A percentile compares a stretch with the other conserved stretches of the same genome.
Conservation (phyloP, 2,329 filamentous ascomycete genomes). For the Colletotrichum phormii region DNA sequence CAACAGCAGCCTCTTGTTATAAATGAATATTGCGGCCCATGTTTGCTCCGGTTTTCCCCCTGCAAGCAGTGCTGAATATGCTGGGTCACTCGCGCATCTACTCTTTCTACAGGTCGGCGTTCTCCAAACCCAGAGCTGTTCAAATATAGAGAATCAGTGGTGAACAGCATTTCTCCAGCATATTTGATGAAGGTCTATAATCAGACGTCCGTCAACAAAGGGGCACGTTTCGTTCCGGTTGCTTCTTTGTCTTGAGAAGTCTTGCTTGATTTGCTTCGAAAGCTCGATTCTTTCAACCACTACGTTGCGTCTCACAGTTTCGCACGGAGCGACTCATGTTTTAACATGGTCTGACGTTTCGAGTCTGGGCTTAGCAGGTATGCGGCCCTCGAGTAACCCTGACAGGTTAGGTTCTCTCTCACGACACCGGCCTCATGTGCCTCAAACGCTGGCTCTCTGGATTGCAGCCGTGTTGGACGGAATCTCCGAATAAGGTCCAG, state of each 20-base stretch:
- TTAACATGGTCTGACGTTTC: too few relatives aligned
- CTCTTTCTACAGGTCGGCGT: neutral
- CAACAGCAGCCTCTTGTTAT: neutral
- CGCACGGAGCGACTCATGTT: neutral
- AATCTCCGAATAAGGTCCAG: too few relatives aligned
- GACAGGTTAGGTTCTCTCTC: too few relatives aligned
- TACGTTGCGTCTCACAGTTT: neutral
- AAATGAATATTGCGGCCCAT: neutral
- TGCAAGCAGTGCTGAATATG: neutral
- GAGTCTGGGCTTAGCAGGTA: fast-evolving
- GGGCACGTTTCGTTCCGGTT: fast-evolving
- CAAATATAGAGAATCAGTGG: neutral
- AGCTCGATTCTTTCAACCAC: neutral
- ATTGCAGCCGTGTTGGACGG: too few relatives aligned
- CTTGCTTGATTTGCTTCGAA: neutral
- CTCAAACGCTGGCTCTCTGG: too few relatives aligned
- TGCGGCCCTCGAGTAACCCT: too few relatives aligned
- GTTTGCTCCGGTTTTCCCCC: neutral
- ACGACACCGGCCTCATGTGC: too few relatives aligned
- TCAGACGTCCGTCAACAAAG: neutral
- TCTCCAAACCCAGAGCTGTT: neutral
- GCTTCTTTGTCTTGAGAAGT: neutral
- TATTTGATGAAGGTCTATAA: neutral
- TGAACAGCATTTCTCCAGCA: neutral
- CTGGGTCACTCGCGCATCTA: neutral